Percentiles rank a stretch among this genome's conserved stretches.
Evolutionary conservation across 2,329 filamentous ascomycete species (phyloP).

Genomic region (Penicillium sp.): DNA sequence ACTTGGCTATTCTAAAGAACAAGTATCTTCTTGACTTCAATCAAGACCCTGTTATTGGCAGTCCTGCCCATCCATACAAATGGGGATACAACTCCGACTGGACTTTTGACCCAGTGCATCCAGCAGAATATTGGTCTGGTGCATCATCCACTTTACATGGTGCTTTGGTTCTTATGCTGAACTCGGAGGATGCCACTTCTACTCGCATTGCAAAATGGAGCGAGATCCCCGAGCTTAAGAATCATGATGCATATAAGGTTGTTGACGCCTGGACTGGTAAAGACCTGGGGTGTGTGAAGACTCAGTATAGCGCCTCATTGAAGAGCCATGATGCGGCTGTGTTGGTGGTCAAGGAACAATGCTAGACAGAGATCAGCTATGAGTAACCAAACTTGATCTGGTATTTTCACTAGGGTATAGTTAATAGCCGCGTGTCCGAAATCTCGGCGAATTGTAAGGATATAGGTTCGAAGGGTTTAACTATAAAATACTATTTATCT

Average conservation of each 20-base stretch:
- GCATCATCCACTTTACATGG: slow-evolving; percentile 28
- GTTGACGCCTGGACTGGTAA: slow-evolving; percentile 32
- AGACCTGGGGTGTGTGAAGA: slow-evolving; percentile 30
- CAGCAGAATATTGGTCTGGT: slow-evolving; percentile 39
- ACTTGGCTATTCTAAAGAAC: slow-evolving; percentile 47
- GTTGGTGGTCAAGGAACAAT: slow-evolving; percentile 25
- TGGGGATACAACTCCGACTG: slow-evolving; percentile 37
- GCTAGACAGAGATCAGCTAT: not conserved
- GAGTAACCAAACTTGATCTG: too few species aligned
- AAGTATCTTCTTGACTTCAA: slow-evolving; percentile 42
- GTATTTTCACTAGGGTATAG: too few species aligned
- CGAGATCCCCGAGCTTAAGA: slow-evolving; percentile 31
- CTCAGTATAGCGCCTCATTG: slow-evolving; percentile 24
- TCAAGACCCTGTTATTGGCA: slow-evolving; percentile 47
- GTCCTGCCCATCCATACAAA: slow-evolving; percentile 45
- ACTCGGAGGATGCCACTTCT: slow-evolving; percentile 24
- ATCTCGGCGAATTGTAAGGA: too few species aligned
- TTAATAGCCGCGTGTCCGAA: too few species aligned
- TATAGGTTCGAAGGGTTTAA: too few species aligned
- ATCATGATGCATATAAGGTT: slow-evolving; percentile 19
- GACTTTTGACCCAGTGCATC: slow-evolving; percentile 34
- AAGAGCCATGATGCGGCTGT: slow-evolving; percentile 32
- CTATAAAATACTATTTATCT: too few species aligned
- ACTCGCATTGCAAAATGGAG: slow-evolving; percentile 29
- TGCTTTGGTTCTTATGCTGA: slow-evolving; percentile 34